Conservation (phyloP, 106 monocot genomes). For the Vanilla planifolia region DNA sequence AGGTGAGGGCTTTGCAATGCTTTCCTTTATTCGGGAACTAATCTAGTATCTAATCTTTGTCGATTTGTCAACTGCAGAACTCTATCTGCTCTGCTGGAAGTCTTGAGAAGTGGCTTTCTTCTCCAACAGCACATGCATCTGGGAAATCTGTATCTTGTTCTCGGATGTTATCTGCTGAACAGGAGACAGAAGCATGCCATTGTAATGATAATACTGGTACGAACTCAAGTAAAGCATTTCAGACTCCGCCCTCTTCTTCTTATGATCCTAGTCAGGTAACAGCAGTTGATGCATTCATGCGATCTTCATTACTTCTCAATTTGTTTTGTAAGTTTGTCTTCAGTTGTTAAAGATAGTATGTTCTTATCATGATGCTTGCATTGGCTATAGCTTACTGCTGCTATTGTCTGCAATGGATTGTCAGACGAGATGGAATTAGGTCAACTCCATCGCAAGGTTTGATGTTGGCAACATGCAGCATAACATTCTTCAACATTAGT, state of each 20-base stretch:
- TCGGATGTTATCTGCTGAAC: conserved; percentile 11
- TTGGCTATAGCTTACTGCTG: conserved; percentile 21
- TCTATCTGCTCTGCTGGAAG: conserved; percentile 22
- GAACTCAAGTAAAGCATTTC: conserved; percentile 37
- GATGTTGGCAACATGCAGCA: background rate
- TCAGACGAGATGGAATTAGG: conserved; percentile 20
- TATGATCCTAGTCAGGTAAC: conserved; percentile 52
- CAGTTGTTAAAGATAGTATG: background rate
- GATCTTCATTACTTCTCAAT: background rate
- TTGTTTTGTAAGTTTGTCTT: background rate
- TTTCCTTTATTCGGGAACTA: background rate
- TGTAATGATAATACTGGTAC: conserved; percentile 8
- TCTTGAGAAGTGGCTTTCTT: conserved; percentile 35
- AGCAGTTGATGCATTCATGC: background rate
- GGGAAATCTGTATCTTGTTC: conserved; percentile 13
- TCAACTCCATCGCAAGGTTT: conserved; percentile 73
- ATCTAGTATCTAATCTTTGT: background rate
- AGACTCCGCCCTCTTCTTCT: conserved; percentile 70
- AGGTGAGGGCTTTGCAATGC: conserved; percentile 14
- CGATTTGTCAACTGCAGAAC: conserved; percentile 20
- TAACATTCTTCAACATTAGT: background rate
- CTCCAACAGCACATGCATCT: conserved; percentile 10
- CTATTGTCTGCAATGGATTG: conserved; percentile 19
- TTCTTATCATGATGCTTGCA: background rate
- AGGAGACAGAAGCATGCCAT: conserved; percentile 3